Evolutionary conservation across 345 rosid genomes (phyloP).

Genomic region (Turritis glabra): DNA sequence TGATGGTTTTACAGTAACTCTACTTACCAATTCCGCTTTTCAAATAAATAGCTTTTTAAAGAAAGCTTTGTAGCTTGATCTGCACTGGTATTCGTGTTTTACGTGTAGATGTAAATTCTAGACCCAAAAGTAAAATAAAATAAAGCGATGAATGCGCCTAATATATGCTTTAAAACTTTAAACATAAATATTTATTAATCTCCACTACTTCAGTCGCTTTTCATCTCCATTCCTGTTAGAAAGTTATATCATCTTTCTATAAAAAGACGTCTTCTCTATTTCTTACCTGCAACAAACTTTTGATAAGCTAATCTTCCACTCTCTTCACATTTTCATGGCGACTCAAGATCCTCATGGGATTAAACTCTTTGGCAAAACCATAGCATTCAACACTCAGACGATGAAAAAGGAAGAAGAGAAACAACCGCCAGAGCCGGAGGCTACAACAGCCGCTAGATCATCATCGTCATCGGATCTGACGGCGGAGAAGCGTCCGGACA

Average conservation of each 20-base stretch:
- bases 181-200: background rate
- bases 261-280: slow-evolving; percentile 17
- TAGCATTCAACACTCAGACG: slow-evolving; percentile 46
- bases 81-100: slow-evolving; percentile 1
- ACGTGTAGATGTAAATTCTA: slow-evolving; percentile 10
- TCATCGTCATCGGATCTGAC: background rate
- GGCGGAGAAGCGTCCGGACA: slow-evolving; percentile 20
- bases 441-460: slow-evolving; percentile 10
- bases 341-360: slow-evolving; percentile 55
- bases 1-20: slow-evolving; percentile 1
- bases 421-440: background rate
- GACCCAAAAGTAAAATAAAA: background rate
- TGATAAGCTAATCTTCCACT: background rate
- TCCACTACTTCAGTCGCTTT: slow-evolving; percentile 17
- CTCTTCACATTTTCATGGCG: slow-evolving; percentile 42
- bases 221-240: background rate
- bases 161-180: background rate
- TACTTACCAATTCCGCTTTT: background rate
- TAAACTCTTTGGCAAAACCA: slow-evolving; percentile 73
- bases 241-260: background rate
- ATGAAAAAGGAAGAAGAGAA: slow-evolving; percentile 43
- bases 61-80: slow-evolving; percentile 7
- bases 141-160: slow-evolving; percentile 8
- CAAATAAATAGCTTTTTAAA: background rate
- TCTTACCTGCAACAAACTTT: background rate